Evolutionary conservation across 768 basidiomycete species (phyloP).

Genomic region (Tulasnella calospora): DNA sequence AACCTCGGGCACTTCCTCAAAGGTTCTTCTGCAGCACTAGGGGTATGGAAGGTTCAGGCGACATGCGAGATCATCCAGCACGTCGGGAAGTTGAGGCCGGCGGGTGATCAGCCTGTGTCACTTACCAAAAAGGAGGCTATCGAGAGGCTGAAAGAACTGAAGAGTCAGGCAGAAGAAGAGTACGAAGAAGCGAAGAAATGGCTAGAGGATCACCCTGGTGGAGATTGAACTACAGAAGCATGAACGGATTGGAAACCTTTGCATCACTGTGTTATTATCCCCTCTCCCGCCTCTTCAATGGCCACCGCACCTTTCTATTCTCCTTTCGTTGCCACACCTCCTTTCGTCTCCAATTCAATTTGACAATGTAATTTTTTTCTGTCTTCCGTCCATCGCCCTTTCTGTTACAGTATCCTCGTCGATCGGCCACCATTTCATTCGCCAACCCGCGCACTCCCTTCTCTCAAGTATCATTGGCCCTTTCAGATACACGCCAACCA

Average conservation of each 20-base stretch:
- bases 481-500: not conserved
- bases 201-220: constrained; percentile 46
- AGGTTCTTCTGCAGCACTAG: constrained; percentile 92
- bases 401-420: not conserved
- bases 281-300: not conserved
- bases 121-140: constrained; percentile 53
- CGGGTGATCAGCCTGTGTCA: constrained; percentile 37
- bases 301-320: not conserved
- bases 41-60: constrained; percentile 70
- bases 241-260: not conserved
- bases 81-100: constrained; percentile 66
- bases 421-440: not conserved
- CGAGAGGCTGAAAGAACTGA: constrained; percentile 50
- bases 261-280: not conserved
- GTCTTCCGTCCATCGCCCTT: not conserved
- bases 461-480: not conserved
- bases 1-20: constrained; percentile 90
- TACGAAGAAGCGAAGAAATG: constrained; percentile 63
- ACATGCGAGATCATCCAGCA: constrained; percentile 91
- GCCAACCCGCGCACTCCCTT: not conserved
- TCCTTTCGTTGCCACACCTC: not conserved
- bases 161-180: constrained; percentile 59
- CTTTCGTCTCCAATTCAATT: not conserved
- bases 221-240: too few relatives aligned
- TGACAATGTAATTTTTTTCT: not conserved